Evolutionary conservation across 495 filamentous ascomycete genomes (phyloP).

Genomic region (Platismatia glauca): DNA sequence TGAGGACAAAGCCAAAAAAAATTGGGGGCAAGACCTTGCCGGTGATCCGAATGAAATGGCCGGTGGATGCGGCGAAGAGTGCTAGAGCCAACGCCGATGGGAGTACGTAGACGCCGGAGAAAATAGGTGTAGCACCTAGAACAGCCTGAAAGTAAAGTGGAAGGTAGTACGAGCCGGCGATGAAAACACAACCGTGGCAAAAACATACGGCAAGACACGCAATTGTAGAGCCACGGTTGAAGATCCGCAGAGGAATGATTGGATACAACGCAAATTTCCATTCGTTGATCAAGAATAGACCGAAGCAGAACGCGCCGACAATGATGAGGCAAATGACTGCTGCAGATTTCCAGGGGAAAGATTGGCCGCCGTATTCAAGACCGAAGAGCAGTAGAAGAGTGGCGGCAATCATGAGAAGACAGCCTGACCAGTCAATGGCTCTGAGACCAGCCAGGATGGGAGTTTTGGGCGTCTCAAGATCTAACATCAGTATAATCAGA

Average conservation of each 20-base stretch:
- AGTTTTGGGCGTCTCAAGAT: constrained; percentile 44
- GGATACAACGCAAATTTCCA: constrained; percentile 71
- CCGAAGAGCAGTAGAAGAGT: constrained; percentile 76
- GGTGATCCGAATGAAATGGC: constrained; percentile 48
- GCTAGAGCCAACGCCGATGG: constrained; percentile 46
- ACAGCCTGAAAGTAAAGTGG: constrained; percentile 50
- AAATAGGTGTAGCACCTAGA: constrained; percentile 38
- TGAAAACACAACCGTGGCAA: constrained; percentile 44
- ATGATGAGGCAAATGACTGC: constrained; percentile 70
- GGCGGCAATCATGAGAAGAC: constrained; percentile 56
- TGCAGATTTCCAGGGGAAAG: constrained; percentile 61
- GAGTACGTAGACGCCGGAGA: constrained; percentile 43
- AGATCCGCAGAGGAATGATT: constrained; percentile 64
- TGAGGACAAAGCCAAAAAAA: too few relatives aligned
- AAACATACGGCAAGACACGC: constrained; percentile 48
- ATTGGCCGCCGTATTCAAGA: constrained; percentile 66
- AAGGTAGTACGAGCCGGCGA: constrained; percentile 46
- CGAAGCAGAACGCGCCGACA: constrained; percentile 54
- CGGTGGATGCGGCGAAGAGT: constrained; percentile 37
- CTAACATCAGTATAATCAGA: too few relatives aligned
- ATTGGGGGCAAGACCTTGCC: too few relatives aligned
- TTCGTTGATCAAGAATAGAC: constrained; percentile 57
- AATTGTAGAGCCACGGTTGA: constrained; percentile 48
- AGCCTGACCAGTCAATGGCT: constrained; percentile 68
- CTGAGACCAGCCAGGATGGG: constrained; percentile 47